Evolutionary conservation across 495 filamentous ascomycete genomes (phyloP).

Genomic region (Aspergillus asperescens): DNA sequence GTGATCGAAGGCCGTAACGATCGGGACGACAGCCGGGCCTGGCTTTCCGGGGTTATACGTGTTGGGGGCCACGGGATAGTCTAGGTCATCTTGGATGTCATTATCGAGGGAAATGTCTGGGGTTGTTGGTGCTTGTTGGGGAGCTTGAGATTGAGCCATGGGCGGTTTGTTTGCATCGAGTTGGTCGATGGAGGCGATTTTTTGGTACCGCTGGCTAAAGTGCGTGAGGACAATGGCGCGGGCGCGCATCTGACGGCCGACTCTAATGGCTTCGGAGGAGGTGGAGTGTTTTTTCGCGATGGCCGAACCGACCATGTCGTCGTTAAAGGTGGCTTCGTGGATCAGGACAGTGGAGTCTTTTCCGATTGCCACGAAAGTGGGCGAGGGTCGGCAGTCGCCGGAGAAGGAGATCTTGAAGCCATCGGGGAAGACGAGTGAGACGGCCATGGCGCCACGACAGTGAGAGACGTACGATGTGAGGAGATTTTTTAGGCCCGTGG

Average conservation of each 20-base stretch:
- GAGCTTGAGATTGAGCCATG: slow-evolving; percentile 10
- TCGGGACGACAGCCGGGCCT: slow-evolving; percentile 33
- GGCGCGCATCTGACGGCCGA: slow-evolving; percentile 74
- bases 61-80: neutral
- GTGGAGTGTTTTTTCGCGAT: slow-evolving; percentile 87
- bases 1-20: slow-evolving; percentile 81
- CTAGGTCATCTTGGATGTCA: neutral
- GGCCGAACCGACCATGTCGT: slow-evolving; percentile 72
- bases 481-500: slow-evolving; percentile 42
- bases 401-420: slow-evolving; percentile 87
- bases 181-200: slow-evolving; percentile 43
- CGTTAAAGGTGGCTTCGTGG: slow-evolving; percentile 94
- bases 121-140: slow-evolving; percentile 3
- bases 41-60: neutral
- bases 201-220: slow-evolving; percentile 94
- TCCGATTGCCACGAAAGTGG: slow-evolving; percentile 63
- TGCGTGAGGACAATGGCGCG: slow-evolving; percentile 77
- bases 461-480: slow-evolving; percentile 63
- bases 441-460: slow-evolving; percentile 71
- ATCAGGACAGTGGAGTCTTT: slow-evolving; percentile 72
- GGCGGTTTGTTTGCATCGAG: slow-evolving; percentile 10
- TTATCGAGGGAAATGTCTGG: slow-evolving; percentile 27
- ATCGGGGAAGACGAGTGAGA: slow-evolving; percentile 67
- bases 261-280: slow-evolving; percentile 70
- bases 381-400: slow-evolving; percentile 82